These are phyloP conservation scores for Fusarium solani-melongenae DNA, from an alignment of 2,329 filamentous ascomycete species.

Conservation along the genomic window DNA sequence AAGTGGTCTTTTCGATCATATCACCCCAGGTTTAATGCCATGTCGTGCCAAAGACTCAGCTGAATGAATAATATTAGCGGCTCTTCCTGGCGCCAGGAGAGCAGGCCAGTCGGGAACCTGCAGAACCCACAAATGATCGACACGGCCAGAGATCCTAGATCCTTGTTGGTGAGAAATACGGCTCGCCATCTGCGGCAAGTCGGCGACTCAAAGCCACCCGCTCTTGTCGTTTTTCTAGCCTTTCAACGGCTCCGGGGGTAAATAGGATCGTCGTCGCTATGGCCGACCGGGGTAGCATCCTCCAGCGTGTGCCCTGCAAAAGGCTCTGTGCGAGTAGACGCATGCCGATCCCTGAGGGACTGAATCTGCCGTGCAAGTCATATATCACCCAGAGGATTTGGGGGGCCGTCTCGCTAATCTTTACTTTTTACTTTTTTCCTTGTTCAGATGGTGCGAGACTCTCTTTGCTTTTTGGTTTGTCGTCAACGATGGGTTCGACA, in stretches of 20 bases:
- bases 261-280: neutral
- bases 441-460: neutral
- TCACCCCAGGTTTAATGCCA: neutral
- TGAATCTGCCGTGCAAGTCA: constrained; percentile 3
- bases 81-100: neutral
- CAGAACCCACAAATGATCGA: constrained; percentile 1
- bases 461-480: neutral
- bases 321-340: neutral
- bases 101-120: neutral
- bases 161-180: neutral
- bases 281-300: neutral
- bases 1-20: neutral
- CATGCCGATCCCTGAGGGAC: constrained; percentile 12
- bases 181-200: neutral
- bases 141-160: neutral
- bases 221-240: neutral
- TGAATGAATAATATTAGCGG: neutral
- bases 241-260: neutral
- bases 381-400: constrained; percentile 17
- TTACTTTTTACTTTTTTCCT: neutral
- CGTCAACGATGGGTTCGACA: constrained; percentile 8
- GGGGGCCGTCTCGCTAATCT: constrained; percentile 28
- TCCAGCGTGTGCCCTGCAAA: neutral
- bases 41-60: neutral
- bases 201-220: neutral